Base-by-base conservation (phyloP, 176 grass and related monocot species). In the Cymbopogon citratus region DNA sequence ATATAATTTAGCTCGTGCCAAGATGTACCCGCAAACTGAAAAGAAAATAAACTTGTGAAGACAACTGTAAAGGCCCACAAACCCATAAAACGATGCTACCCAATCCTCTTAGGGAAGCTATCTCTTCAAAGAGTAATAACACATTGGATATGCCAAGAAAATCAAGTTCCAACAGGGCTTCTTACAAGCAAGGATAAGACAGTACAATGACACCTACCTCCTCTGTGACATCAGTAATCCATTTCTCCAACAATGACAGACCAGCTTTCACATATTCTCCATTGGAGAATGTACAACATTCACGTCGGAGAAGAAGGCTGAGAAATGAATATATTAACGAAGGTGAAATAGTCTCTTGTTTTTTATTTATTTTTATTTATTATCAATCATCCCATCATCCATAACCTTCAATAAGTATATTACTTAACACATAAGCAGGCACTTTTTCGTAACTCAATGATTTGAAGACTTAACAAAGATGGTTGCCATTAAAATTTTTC, bases 1-100 rank as follows among this genome's bases (percentile, higher is more conserved):
- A 99, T 95, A 85, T 93, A 99, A 81, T 99, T 99, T 65, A 99
- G 93, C 74, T 99, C 92, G 72, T 95, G 96, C 96, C 91, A 93
- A 48, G 93, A 99, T 39, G 96, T 99, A 54, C 96, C 92, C 31
- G 96, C 87, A 91, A 89, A 95, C 96, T 99, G 69, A 62, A 89
- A 73, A 8, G 52, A 87, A 81, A 39, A 76, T 46, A 90, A 64
- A 70, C 21, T 64, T 74, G 61, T 87, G 46, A 84, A 84, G 5
- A 51, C 57, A 86, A 65, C 21, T 23, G 33, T 33, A 63, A 28
- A 27, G n/a, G 46, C 8, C 52, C 54, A 10, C 44, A 26, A 59
- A 5, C 25, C 6, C 63, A 25, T n/a, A n/a, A n/a, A n/a, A n/a
- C n/a, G n/a, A n/a, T n/a, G n/a, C n/a, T n/a, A n/a, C n/a, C n/a